Percentiles rank a stretch among this genome's conserved stretches.
These are phyloP conservation scores for Xylariaceae sp. DNA, from an alignment of 2,329 filamentous ascomycete genomes.

Conservation along the genomic window DNA sequence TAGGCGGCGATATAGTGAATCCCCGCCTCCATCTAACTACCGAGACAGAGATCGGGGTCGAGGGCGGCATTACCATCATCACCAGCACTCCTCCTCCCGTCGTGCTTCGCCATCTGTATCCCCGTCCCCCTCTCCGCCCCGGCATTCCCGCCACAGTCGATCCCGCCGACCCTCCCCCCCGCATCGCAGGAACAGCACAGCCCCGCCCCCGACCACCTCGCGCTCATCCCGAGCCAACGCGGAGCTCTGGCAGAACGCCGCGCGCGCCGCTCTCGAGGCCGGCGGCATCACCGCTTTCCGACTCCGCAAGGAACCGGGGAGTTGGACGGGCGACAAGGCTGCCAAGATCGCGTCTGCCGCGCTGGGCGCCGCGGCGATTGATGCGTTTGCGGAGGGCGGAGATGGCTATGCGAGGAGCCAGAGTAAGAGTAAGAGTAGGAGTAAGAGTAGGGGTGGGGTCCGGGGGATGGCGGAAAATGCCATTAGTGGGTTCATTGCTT, in stretches of 20 bases:
- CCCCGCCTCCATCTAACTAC: slow-evolving; percentile 16
- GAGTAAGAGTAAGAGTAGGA: no score
- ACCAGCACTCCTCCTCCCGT: no score
- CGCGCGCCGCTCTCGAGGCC: slow-evolving; percentile 42
- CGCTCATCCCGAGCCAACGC: slow-evolving; percentile 15
- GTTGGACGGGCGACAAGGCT: slow-evolving; percentile 45
- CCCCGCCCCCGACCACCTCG: slow-evolving; percentile 4
- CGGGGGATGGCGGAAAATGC: slow-evolving; percentile 31
- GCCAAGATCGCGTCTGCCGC: slow-evolving; percentile 45
- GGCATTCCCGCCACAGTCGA: slow-evolving; percentile 11
- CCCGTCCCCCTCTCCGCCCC: slow-evolving; percentile 18
- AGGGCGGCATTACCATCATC: not conserved
- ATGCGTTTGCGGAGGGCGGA: slow-evolving; percentile 33
- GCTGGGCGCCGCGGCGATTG: slow-evolving; percentile 43
- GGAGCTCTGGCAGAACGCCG: slow-evolving; percentile 34
- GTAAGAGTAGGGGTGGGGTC: slow-evolving; percentile 17
- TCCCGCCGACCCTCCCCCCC: slow-evolving; percentile 16
- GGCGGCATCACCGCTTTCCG: slow-evolving; percentile 45
- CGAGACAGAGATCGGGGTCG: slow-evolving; percentile 3
- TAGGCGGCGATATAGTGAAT: slow-evolving; percentile 9
- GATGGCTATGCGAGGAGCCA: no score
- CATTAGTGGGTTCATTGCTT: slow-evolving; percentile 28
- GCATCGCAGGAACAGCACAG: not conserved
- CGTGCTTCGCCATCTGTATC: not conserved
- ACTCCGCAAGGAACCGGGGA: slow-evolving; percentile 39